Conservation (phyloP, 2,329 filamentous ascomycete species). For the Aureobasidium sp. region DNA sequence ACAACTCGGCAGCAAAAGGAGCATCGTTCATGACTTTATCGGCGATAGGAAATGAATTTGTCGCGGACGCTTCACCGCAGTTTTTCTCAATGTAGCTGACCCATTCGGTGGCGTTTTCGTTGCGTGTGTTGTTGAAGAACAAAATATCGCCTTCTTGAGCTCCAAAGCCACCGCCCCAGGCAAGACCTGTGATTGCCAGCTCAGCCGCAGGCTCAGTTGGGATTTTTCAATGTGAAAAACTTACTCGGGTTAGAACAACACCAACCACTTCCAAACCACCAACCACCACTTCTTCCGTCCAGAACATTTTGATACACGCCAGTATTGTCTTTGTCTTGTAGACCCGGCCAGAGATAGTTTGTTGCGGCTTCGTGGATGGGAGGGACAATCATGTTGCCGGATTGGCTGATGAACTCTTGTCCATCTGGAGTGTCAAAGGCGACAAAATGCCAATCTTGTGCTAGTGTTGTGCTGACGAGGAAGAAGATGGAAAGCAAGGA, state of each 20-base stretch:
- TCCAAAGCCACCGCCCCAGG: neutral
- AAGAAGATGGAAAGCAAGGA: neutral
- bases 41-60: neutral
- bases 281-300: neutral
- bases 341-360: neutral
- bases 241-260: neutral
- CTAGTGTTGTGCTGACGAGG: neutral
- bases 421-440: neutral
- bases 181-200: neutral
- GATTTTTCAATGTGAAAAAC: fast-evolving
- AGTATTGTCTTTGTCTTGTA: neutral
- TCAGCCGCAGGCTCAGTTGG: neutral
- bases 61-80: neutral
- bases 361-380: neutral
- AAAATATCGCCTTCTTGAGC: neutral
- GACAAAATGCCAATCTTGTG: conserved; percentile 5
- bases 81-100: neutral
- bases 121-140: neutral
- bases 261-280: neutral
- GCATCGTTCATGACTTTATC: neutral
- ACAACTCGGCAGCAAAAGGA: neutral
- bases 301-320: neutral
- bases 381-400: neutral
- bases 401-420: neutral
- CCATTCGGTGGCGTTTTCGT: neutral